Percentiles rank a stretch among this genome's conserved stretches.
Evolutionary conservation across 2,329 filamentous ascomycete genomes (phyloP).

Genomic region (Xylaria sp.): DNA sequence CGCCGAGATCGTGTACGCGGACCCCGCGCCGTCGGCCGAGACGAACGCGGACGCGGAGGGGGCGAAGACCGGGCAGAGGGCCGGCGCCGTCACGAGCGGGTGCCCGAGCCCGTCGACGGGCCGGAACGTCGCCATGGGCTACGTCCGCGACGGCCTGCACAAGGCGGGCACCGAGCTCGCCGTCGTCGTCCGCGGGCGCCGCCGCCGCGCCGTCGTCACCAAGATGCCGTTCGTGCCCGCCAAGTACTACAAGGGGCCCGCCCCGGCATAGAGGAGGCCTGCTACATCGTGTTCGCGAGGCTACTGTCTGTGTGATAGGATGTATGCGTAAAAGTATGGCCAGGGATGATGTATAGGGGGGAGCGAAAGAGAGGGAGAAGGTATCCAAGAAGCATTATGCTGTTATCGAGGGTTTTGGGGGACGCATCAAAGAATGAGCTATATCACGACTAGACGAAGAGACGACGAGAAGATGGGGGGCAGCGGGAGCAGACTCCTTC

Average conservation of each 20-base stretch:
- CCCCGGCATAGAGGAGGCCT: conserved; percentile 15
- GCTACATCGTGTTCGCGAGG: too few relatives aligned
- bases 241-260: conserved; percentile 68
- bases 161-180: conserved; percentile 82
- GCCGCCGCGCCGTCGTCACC: conserved; percentile 72
- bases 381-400: background rate
- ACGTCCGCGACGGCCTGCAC: conserved; percentile 78
- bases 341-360: background rate
- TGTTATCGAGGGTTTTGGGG: background rate
- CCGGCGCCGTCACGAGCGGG: conserved; percentile 86
- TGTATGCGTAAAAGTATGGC: too few relatives aligned
- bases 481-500: too few relatives aligned
- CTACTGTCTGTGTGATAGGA: background rate
- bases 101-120: conserved; percentile 84
- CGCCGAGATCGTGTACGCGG: conserved; percentile 68
- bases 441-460: too few relatives aligned
- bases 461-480: too few relatives aligned
- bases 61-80: conserved; percentile 65
- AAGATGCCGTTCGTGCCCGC: conserved; percentile 88
- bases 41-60: conserved; percentile 85
- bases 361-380: background rate
- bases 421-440: background rate
- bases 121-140: conserved; percentile 96
- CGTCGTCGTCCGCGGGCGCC: conserved; percentile 76
- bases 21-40: conserved; percentile 69